Evolutionary conservation across 768 basidiomycete species (phyloP).

Genomic region (Russula olivacea): DNA sequence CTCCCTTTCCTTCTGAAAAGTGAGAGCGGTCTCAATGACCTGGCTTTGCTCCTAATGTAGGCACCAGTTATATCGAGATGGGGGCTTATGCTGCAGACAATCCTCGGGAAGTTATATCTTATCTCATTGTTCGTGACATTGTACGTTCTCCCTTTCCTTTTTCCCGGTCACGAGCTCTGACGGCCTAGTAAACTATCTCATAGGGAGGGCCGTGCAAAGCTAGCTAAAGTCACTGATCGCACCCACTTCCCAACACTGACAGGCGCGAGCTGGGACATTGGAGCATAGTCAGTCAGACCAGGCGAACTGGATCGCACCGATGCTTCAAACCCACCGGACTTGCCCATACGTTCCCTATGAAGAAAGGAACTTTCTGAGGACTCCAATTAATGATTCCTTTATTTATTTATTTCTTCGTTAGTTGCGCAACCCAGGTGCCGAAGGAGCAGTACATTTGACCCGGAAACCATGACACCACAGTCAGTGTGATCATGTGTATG

Average conservation of each 20-base stretch:
- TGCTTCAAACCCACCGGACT: too few species aligned
- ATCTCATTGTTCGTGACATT: conserved; percentile 31
- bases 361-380: not conserved
- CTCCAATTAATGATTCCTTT: not conserved
- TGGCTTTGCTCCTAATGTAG: conserved; percentile 17
- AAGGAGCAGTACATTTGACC: not conserved
- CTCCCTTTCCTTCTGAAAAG: not conserved
- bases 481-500: not conserved
- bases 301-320: too few species aligned
- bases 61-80: conserved; percentile 25
- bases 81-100: conserved; percentile 28
- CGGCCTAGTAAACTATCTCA: not conserved
- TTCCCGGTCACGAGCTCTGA: not conserved
- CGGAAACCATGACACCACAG: not conserved
- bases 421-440: not conserved
- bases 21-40: not conserved
- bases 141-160: conserved; percentile 19
- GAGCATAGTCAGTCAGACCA: not conserved
- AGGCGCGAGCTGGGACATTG: not conserved
- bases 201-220: conserved; percentile 15
- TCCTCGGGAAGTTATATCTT: conserved; percentile 32
- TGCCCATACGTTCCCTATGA: not conserved
- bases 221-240: not conserved
- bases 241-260: conserved; percentile 19
- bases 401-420: not conserved